Conservation (phyloP, 352 stramenopile genomes). For the Globisporangium cystogenes region DNA sequence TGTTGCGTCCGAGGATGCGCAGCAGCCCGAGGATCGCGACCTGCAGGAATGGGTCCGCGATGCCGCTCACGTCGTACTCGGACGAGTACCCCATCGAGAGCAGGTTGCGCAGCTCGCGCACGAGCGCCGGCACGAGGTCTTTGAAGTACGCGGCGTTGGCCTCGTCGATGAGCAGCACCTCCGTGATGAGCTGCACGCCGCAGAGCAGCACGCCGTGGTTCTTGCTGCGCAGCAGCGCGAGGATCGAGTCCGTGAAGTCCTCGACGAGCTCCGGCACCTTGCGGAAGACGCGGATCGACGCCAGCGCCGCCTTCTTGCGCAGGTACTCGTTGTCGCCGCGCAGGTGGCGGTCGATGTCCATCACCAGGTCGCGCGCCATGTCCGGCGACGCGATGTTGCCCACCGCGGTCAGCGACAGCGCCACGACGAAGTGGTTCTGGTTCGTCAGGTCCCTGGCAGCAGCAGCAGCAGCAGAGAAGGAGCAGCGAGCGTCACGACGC, state of each 20-base stretch:
- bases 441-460: constrained; percentile 89
- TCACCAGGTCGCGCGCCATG: constrained; percentile 97
- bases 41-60: constrained; percentile 98
- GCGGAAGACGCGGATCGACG: constrained; percentile 89
- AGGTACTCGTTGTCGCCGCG: constrained; percentile 93
- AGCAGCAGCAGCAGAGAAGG: not conserved
- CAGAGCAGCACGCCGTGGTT: constrained; percentile 98
- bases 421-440: constrained; percentile 93
- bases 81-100: constrained; percentile 97
- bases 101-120: constrained; percentile 92
- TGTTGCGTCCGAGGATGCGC: constrained; percentile 92
- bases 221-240: constrained; percentile 92
- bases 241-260: constrained; percentile 97
- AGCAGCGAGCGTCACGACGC: not conserved
- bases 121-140: constrained; percentile 68
- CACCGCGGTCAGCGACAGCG: constrained; percentile 95
- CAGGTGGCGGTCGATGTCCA: constrained; percentile 96
- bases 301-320: constrained; percentile 97
- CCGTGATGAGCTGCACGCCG: constrained; percentile 95
- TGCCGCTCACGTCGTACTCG: constrained; percentile 98
- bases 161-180: constrained; percentile 85
- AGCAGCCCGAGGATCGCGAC: constrained; percentile 90
- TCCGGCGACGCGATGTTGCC: constrained; percentile 95
- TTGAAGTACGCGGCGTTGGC: constrained; percentile 75
- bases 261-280: constrained; percentile 98